Evolutionary conservation across 1,139 yeast genomes (phyloP), one percentile per base, ranked within the genome.

Genomic region (Hansenula sp.): DNA sequence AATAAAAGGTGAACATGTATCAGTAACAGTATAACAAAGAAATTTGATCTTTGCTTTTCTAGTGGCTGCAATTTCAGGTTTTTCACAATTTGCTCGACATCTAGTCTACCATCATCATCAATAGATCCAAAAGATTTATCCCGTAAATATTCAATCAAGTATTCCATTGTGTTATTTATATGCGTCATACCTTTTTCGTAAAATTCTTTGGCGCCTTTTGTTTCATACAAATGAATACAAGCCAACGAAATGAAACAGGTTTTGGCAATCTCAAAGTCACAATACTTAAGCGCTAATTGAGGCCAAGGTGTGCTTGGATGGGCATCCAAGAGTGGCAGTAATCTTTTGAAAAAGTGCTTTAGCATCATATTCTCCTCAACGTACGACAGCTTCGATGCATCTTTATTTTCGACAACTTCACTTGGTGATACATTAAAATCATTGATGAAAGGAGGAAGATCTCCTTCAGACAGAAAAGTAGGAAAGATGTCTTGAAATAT

Each of bases 261-360:
- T 43, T 77, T 62, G 1, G 80, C 80, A 33, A 75, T 65, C 47
- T 74, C 77, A 48, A 73, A 69, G 50, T 75, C 77, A 47, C 80
- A 75, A 49, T 75, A 74, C 39, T 71, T 68, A 44, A 75, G 58
- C 25, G 79, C 77, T 38, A 75, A 55, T 42, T 74, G 75, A 0
- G 81, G 81, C 79, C 79, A 74, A 2, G 80, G 80, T 0, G 77
- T 65, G 36, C 71, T 71, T 1, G 80, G 80, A 51, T 74, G 79
- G 0, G 78, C 77, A 55, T 75, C 81, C 19, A 75, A 52, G 29
- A 75, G 51, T 1, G 77, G 79, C 4, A 75, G 54, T 25, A 75
- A 60, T 46, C 72, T 70, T 46, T 72, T 69, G 55, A 75, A 75
- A 50, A 75, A 75, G 53, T 75, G 80, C 42, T 68, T 70, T 43